Conservation (phyloP, 306 rosid genomes). For the Gleditsia sinensis region DNA sequence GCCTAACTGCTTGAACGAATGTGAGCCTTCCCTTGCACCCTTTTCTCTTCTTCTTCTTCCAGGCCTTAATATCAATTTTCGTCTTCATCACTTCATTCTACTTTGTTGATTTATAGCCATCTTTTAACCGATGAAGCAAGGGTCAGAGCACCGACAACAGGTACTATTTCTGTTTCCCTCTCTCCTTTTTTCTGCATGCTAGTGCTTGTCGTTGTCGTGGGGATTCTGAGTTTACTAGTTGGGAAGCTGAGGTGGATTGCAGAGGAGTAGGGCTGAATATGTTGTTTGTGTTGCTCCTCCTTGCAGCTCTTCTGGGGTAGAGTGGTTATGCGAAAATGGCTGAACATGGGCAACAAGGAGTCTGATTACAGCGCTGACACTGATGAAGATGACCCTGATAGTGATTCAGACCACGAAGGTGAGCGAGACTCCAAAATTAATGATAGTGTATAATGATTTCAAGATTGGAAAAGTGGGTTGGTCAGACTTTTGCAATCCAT, state of each 20-base stretch:
- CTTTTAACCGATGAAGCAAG: constrained; percentile 50
- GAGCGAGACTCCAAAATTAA: not conserved
- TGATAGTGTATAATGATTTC: not conserved
- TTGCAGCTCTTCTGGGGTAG: constrained; percentile 80
- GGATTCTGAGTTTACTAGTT: constrained; percentile 27
- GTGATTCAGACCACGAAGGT: constrained; percentile 67
- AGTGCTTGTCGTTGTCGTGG: not conserved
- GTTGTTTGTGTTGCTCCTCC: constrained; percentile 56
- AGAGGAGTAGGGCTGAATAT: constrained; percentile 53
- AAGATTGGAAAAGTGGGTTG: constrained; percentile 4
- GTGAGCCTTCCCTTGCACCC: not conserved
- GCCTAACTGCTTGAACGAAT: not conserved
- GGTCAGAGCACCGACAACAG: constrained; percentile 53
- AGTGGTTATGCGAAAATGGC: constrained; percentile 80
- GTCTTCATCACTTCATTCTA: constrained; percentile 25
- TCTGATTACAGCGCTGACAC: constrained; percentile 76
- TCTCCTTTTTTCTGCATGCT: no score
- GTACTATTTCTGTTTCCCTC: constrained; percentile 39
- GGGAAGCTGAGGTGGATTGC: constrained; percentile 46
- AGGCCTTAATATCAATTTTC: not conserved
- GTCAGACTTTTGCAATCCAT: not conserved
- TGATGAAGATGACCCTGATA: constrained; percentile 47
- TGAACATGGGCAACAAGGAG: constrained; percentile 57
- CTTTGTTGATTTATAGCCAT: constrained; percentile 4
- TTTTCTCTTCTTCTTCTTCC: not conserved